Conservation (phyloP, 495 filamentous ascomycete species). For the Lasiosphaeria hispida region DNA sequence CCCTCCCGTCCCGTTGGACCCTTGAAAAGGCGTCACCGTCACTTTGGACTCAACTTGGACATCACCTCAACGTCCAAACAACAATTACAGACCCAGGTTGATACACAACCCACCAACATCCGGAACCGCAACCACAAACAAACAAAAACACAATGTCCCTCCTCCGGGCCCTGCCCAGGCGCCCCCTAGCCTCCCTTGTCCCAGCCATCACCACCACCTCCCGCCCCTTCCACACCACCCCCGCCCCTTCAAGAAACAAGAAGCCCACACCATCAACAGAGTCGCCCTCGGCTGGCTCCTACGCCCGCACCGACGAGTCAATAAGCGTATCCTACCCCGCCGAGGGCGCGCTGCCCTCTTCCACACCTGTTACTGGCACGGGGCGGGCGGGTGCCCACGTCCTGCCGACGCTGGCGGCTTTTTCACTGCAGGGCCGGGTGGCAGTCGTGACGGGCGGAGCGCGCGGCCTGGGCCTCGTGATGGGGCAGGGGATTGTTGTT, state of each 20-base stretch:
- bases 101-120: no score
- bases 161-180: no score
- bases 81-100: no score
- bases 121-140: no score
- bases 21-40: no score
- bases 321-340: conserved; percentile 75
- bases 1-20: no score
- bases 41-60: no score
- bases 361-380: conserved; percentile 64
- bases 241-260: not conserved
- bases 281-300: conserved; percentile 38
- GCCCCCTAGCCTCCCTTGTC: no score
- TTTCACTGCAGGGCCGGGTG: conserved; percentile 76
- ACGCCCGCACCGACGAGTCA: conserved; percentile 74
- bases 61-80: no score
- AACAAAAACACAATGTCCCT: no score
- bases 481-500: conserved; percentile 83
- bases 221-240: not conserved
- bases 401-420: conserved; percentile 51
- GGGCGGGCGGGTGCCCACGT: conserved; percentile 59
- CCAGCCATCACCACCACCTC: no score
- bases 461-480: conserved; percentile 81
- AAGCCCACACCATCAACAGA: conserved; percentile 4
- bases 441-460: conserved; percentile 84
- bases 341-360: conserved; percentile 63